A percentile compares a stretch with the other conserved stretches of the same genome.
Conservation (phyloP, 441 rosid species). For the Corymbia citriodora region DNA sequence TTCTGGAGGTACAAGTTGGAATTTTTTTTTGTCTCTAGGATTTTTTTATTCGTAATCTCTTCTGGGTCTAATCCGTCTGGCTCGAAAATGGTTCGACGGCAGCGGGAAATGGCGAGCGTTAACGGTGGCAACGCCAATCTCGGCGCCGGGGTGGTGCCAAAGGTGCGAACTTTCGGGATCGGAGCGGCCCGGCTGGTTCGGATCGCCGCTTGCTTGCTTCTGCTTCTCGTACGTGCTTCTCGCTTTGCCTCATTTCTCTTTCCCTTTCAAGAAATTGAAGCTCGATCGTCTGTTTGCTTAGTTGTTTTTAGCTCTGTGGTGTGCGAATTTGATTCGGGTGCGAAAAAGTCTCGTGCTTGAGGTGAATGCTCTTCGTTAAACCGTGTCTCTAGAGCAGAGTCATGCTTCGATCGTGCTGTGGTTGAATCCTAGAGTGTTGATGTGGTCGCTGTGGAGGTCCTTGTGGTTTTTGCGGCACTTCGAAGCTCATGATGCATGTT, state of each 20-base stretch:
- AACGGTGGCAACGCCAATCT: background rate
- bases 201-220: constrained; percentile 13
- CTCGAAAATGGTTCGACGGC: background rate
- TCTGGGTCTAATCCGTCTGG: background rate
- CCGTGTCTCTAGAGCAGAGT: background rate
- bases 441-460: background rate
- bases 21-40: background rate
- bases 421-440: background rate
- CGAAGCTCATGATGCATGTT: background rate
- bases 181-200: constrained; percentile 10
- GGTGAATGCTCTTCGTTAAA: background rate
- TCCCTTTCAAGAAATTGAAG: background rate
- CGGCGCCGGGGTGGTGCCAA: background rate
- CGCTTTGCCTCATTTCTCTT: background rate
- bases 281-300: background rate
- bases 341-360: background rate
- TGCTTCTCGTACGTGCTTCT: constrained; percentile 16
- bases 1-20: background rate
- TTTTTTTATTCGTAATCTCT: background rate
- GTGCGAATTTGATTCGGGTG: background rate
- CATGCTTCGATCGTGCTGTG: background rate
- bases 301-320: background rate
- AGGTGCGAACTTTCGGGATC: constrained; percentile 4
- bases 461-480: background rate
- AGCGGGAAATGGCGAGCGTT: background rate